Evolutionary conservation across 495 filamentous ascomycete species (phyloP).

Genomic region (Chaetomium tenue): DNA sequence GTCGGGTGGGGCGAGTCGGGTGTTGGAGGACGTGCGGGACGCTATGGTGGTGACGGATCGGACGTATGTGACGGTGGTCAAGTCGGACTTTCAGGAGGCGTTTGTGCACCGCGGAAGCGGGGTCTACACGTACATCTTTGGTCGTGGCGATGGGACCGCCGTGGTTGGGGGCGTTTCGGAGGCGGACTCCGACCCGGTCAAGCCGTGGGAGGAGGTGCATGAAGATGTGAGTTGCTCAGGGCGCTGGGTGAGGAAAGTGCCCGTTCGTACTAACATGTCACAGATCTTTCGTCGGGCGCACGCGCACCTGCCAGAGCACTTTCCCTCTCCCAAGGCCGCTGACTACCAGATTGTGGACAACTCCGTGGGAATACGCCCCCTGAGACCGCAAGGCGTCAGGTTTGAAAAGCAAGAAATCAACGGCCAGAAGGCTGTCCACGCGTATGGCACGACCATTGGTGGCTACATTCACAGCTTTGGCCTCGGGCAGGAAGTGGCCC

Average conservation of each 20-base stretch:
- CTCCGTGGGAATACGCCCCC: constrained; percentile 20
- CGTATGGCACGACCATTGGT: constrained; percentile 19
- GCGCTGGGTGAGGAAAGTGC: not conserved
- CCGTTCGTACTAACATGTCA: not conserved
- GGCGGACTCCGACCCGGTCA: not conserved
- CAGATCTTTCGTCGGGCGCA: constrained; percentile 20
- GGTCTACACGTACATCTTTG: constrained; percentile 25
- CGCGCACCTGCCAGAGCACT: constrained; percentile 18
- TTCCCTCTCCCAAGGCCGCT: constrained; percentile 8
- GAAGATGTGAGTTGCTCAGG: constrained; percentile 13
- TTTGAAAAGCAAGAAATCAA: constrained; percentile 16
- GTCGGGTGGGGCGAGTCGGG: constrained; percentile 10
- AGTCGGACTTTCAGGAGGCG: constrained; percentile 14
- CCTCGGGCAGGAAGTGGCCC: constrained; percentile 10
- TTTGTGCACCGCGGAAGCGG: constrained; percentile 12
- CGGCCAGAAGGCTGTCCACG: constrained; percentile 19
- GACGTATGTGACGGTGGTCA: constrained; percentile 19
- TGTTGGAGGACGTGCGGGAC: constrained; percentile 24
- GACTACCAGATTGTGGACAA: constrained; percentile 21
- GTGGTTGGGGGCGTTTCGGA: constrained; percentile 26
- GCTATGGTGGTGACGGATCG: constrained; percentile 17
- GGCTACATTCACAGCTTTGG: constrained; percentile 26
- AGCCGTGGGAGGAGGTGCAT: not conserved
- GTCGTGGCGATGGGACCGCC: constrained; percentile 22
- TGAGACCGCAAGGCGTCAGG: constrained; percentile 17